phyloP scores from a whole-genome alignment of 2,329 filamentous ascomycete genomes.

The Xylariaceae sp. region DNA sequence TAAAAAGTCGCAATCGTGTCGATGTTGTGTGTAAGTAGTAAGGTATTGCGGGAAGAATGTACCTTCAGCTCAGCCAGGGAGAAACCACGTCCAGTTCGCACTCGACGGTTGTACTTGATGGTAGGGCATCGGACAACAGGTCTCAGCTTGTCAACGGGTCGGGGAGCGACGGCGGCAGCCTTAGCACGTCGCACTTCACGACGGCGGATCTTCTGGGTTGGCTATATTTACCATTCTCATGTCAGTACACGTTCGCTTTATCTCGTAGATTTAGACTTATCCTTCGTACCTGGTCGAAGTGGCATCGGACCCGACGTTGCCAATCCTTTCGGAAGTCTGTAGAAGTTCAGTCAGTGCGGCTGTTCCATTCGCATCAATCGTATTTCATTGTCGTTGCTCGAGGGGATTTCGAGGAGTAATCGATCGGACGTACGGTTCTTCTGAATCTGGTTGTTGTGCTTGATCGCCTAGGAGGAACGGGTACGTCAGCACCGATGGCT shows the following conservation, averaged over 20 bases:
- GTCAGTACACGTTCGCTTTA: constrained; percentile 23
- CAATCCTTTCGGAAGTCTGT: constrained; percentile 99
- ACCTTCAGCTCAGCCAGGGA: constrained; percentile 98
- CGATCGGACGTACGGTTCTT: constrained; percentile 76
- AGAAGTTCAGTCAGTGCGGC: constrained; percentile 40
- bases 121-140: constrained; percentile 97
- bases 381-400: constrained; percentile 19
- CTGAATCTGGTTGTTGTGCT: constrained; percentile 98
- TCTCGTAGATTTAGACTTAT: constrained; percentile 14
- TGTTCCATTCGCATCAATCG: not conserved
- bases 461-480: constrained; percentile 76
- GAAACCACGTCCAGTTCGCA: constrained; percentile 96
- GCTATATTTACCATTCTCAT: constrained; percentile 55
- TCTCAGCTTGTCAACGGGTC: constrained; percentile 95
- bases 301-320: constrained; percentile 97
- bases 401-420: constrained; percentile 9
- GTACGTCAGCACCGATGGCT: constrained; percentile 38
- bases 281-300: constrained; percentile 95
- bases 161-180: constrained; percentile 92
- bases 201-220: constrained; percentile 93
- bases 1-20: no score
- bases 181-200: constrained; percentile 90
- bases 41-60: constrained; percentile 34
- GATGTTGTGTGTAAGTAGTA: not conserved
- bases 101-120: constrained; percentile 98